Conservation (phyloP, 768 basidiomycete genomes). For the Terana coerulea region DNA sequence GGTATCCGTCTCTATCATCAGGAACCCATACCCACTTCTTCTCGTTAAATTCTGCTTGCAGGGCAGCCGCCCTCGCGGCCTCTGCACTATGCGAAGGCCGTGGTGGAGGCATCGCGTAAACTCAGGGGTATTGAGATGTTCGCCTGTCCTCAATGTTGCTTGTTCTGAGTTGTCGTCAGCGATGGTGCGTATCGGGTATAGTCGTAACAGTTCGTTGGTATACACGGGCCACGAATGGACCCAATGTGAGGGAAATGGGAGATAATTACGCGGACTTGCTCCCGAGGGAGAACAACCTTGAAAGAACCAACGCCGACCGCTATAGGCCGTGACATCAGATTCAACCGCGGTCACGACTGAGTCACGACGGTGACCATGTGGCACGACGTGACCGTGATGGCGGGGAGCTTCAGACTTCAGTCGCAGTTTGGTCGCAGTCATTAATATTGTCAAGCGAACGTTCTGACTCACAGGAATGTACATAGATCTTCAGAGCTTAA, state of each 20-base stretch:
- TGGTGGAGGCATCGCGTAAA: conserved; percentile 29
- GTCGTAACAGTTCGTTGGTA: background rate
- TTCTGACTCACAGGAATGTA: too few species aligned
- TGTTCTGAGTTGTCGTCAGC: too few species aligned
- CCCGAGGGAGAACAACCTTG: too few species aligned
- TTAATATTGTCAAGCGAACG: too few species aligned
- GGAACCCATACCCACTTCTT: conserved; percentile 99
- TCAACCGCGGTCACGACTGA: background rate
- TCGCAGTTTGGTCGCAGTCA: too few species aligned
- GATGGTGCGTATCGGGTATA: background rate
- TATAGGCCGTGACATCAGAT: background rate
- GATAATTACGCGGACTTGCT: background rate
- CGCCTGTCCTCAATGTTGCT: too few species aligned
- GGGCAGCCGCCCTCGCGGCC: conserved; percentile 78
- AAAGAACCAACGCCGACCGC: background rate
- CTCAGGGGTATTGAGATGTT: background rate
- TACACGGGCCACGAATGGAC: background rate
- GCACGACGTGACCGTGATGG: background rate
- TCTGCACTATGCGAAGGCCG: conserved; percentile 46
- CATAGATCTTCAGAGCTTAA: too few species aligned
- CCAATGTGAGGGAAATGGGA: background rate
- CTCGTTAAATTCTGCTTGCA: conserved; percentile 95
- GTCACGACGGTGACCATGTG: background rate
- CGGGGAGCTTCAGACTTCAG: too few species aligned
- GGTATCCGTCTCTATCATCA: conserved; percentile 87